A percentile compares a stretch with the other conserved stretches of the same genome.
phyloP scores from a whole-genome alignment of 768 basidiomycete genomes.

The Mycena rebaudengoi region DNA sequence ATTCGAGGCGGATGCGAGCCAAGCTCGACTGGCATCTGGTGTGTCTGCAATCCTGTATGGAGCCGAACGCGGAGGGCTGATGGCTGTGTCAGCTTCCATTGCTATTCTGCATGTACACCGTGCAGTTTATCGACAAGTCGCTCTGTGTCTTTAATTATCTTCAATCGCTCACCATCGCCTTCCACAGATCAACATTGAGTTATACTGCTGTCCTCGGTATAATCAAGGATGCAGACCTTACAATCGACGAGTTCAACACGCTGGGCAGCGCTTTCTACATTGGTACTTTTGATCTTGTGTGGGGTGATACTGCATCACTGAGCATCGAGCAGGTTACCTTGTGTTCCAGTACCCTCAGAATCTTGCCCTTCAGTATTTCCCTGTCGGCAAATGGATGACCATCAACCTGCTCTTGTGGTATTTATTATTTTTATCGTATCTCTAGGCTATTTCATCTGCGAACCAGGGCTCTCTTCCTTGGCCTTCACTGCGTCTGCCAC shows the following conservation, averaged over 20 bases:
- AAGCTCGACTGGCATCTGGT: background rate
- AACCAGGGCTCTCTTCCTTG: background rate
- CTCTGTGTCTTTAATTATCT: background rate
- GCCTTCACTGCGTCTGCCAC: background rate
- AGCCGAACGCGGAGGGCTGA: background rate
- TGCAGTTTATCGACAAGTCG: background rate
- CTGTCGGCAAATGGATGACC: background rate
- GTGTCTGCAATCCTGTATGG: background rate
- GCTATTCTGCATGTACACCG: background rate
- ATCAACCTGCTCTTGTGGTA: background rate
- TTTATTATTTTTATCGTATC: background rate
- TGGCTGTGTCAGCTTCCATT: background rate
- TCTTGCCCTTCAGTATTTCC: background rate
- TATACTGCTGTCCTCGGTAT: background rate
- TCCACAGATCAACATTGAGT: background rate
- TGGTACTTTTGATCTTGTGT: background rate
- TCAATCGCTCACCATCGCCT: background rate
- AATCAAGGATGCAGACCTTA: background rate
- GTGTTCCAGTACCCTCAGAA: background rate
- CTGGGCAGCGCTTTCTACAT: background rate
- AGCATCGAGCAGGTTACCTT: background rate
- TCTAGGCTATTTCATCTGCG: background rate
- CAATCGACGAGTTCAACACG: background rate
- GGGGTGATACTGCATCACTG: background rate
- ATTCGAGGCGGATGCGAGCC: background rate